A percentile compares a stretch with the other conserved stretches of the same genome.
Evolutionary conservation across 768 basidiomycete genomes (phyloP).

Genomic region (Termitomyces sp.): DNA sequence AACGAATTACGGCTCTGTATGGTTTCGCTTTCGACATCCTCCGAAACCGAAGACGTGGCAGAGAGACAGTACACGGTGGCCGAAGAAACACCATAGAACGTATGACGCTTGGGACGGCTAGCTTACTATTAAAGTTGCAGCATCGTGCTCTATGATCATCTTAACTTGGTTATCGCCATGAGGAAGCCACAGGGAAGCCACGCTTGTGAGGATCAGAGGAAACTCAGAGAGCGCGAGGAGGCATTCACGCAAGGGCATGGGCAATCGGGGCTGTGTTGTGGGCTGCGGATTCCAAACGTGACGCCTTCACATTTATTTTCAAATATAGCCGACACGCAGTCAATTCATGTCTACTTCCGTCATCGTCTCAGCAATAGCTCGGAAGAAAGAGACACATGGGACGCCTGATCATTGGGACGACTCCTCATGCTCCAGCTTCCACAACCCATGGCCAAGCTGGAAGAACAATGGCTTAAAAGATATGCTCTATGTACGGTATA

Average conservation of each 20-base stretch:
- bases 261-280: no score
- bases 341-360: background rate
- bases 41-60: background rate
- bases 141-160: background rate
- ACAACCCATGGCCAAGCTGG: slow-evolving; percentile 26
- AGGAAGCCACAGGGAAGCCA: background rate
- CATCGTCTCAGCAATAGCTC: background rate
- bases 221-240: background rate
- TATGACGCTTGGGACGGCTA: background rate
- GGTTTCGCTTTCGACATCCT: background rate
- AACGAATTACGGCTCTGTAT: no score
- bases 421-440: slow-evolving; percentile 16
- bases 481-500: slow-evolving; percentile 7
- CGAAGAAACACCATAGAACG: background rate
- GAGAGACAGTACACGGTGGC: background rate
- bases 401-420: slow-evolving; percentile 23
- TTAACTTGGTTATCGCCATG: background rate
- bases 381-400: background rate
- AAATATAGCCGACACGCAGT: background rate
- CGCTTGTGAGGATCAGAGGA: background rate
- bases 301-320: no score
- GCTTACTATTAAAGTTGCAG: no score
- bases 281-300: no score
- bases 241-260: no score
- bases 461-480: slow-evolving; percentile 10